Percentiles rank a stretch among this genome's conserved stretches.
phyloP scores from a whole-genome alignment of 371 early-diverging fungal species.

The Vairimorpha necatrix region DNA sequence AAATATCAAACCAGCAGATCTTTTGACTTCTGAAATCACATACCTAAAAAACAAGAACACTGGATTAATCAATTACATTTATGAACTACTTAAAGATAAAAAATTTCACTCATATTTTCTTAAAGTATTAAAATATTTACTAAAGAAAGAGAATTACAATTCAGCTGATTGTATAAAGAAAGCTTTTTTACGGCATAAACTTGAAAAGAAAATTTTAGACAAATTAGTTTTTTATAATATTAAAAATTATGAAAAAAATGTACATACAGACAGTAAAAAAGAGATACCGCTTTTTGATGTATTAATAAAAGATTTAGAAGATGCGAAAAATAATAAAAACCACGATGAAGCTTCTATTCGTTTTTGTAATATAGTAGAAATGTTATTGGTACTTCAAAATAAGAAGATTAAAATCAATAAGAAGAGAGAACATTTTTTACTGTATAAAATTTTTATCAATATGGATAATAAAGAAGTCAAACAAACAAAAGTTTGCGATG shows the following conservation, averaged over 20 bases:
- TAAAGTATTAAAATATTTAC: conserved; percentile 10
- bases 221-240: conserved; percentile 4
- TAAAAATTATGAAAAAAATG: not conserved
- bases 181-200: conserved; percentile 19
- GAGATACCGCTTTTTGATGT: conserved; percentile 33
- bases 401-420: not conserved
- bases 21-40: conserved; percentile 17
- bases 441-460: not conserved
- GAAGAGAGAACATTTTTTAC: not conserved
- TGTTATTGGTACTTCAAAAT: not conserved
- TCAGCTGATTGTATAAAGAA: conserved; percentile 11
- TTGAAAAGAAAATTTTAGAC: conserved; percentile 7
- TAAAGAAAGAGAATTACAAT: conserved; percentile 33
- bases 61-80: conserved; percentile 24
- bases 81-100: not conserved
- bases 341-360: conserved; percentile 24
- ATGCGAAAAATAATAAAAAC: conserved; percentile 34
- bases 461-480: not conserved
- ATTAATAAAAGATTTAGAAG: conserved; percentile 34
- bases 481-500: not conserved
- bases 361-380: conserved; percentile 35
- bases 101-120: conserved; percentile 24
- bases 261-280: too few relatives aligned
- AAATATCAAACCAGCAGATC: conserved; percentile 19
- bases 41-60: conserved; percentile 20